phyloP scores from a whole-genome alignment of 2,329 filamentous ascomycete genomes.

The Fusarium robinianum region DNA sequence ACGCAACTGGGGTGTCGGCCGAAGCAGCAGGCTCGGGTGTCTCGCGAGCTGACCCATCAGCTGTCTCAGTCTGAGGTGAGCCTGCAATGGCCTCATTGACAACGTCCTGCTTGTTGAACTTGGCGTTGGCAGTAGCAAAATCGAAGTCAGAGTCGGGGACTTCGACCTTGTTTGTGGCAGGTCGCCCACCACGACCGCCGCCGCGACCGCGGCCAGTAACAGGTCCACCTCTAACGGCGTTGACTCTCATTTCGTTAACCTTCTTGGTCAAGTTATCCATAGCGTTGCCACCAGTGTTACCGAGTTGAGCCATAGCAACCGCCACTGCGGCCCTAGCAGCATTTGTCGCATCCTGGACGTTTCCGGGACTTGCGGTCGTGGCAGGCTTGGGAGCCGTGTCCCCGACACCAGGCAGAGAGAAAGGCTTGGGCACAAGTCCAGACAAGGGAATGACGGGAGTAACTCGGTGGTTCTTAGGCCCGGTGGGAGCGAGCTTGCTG shows the following conservation, averaged over 20 bases:
- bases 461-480: constrained; percentile 58
- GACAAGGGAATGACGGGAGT: constrained; percentile 69
- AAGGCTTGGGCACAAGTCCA: constrained; percentile 48
- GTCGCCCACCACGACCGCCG: constrained; percentile 54
- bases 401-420: constrained; percentile 40
- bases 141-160: constrained; percentile 92
- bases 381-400: constrained; percentile 45
- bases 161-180: constrained; percentile 69
- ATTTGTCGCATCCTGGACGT: constrained; percentile 70
- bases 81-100: constrained; percentile 87
- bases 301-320: constrained; percentile 76
- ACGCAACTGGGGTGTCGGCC: constrained; percentile 57
- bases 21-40: constrained; percentile 47
- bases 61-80: constrained; percentile 65
- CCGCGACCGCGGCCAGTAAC: constrained; percentile 56
- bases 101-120: constrained; percentile 58
- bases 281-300: constrained; percentile 49
- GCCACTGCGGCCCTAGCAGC: constrained; percentile 78
- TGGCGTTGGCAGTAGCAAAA: constrained; percentile 66
- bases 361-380: constrained; percentile 42
- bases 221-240: constrained; percentile 58
- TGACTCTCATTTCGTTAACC: constrained; percentile 76
- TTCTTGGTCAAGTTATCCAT: constrained; percentile 75
- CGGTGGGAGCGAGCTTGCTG: constrained; percentile 50
- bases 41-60: constrained; percentile 46